These are phyloP conservation scores for Oehlia diaphana DNA, from an alignment of 192 early-diverging fungal species.

Conservation along the genomic window DNA sequence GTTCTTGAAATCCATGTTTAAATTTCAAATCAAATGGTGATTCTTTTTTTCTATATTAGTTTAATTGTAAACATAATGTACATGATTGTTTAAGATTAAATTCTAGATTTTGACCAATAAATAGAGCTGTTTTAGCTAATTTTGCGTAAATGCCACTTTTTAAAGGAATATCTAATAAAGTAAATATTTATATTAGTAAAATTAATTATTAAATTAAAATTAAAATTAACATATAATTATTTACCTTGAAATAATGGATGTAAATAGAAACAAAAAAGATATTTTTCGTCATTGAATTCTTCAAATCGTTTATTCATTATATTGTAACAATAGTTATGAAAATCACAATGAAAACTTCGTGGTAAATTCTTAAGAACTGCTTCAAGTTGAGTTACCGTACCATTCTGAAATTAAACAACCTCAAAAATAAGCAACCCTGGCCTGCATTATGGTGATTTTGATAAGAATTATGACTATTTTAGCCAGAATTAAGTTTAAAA, in stretches of 20 bases:
- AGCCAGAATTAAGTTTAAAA: too few relatives aligned
- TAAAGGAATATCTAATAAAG: neutral
- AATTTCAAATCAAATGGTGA: neutral
- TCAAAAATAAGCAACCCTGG: too few relatives aligned
- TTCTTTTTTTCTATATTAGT: neutral
- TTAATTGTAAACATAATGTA: neutral
- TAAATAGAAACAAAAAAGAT: neutral
- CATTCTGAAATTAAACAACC: too few relatives aligned
- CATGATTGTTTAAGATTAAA: neutral
- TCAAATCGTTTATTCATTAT: neutral
- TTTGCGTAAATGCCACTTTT: neutral
- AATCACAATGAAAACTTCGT: neutral
- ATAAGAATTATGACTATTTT: too few relatives aligned
- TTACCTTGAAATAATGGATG: neutral
- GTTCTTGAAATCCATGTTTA: neutral
- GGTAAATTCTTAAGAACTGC: neutral
- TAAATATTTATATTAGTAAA: too few relatives aligned
- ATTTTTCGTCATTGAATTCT: neutral
- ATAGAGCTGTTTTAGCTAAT: neutral
- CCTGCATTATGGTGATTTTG: too few relatives aligned
- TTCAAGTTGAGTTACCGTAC: neutral
- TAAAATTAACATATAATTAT: too few relatives aligned
- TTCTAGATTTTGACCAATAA: neutral
- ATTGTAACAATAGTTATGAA: neutral
- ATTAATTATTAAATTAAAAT: too few relatives aligned